Percentiles rank a stretch among this genome's conserved stretches.
Conservation (phyloP, 441 rosid species). For the Monsonia emarginata region DNA sequence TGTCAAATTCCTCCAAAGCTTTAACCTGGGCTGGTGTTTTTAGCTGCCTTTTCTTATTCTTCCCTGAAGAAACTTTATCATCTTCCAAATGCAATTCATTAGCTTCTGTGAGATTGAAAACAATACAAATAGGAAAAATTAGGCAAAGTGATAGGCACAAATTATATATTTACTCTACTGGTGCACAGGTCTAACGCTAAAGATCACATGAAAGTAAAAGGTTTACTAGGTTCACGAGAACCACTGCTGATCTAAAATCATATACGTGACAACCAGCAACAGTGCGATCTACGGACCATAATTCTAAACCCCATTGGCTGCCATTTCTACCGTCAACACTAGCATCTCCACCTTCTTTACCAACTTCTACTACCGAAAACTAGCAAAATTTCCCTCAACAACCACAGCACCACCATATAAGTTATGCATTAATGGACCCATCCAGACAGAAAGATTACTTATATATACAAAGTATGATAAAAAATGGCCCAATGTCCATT, state of each 20-base stretch:
- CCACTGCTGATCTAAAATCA: neutral
- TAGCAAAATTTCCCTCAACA: neutral
- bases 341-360: neutral
- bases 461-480: neutral
- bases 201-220: neutral
- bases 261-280: neutral
- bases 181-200: neutral
- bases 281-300: neutral
- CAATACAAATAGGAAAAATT: too few relatives aligned
- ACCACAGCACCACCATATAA: neutral
- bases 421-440: neutral
- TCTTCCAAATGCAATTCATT: conserved; percentile 40
- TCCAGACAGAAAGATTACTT: neutral
- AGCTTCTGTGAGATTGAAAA: too few relatives aligned
- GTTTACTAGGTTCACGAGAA: neutral
- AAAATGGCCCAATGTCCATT: neutral
- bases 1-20: conserved; percentile 62
- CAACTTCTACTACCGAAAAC: neutral
- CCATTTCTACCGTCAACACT: neutral
- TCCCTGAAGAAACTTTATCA: conserved; percentile 42
- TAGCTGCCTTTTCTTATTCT: conserved; percentile 44
- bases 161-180: neutral
- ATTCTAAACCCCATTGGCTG: neutral
- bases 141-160: neutral
- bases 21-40: conserved; percentile 65